These are phyloP conservation scores for Barnettozyma botsteinii DNA, from an alignment of 805 yeast species.

Conservation along the genomic window DNA sequence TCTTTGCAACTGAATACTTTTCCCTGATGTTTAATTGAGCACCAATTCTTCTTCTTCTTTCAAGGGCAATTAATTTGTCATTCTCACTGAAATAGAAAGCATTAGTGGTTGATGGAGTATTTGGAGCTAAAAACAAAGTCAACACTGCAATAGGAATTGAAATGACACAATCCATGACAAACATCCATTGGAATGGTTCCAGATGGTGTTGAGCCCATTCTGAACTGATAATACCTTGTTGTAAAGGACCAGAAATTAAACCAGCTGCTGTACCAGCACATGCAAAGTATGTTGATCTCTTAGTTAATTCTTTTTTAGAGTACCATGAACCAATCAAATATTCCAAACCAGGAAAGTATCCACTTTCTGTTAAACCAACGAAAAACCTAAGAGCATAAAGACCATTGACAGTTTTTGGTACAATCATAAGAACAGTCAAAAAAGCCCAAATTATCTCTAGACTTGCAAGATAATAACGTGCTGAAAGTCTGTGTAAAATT, in stretches of 20 bases:
- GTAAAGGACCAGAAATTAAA: constrained; percentile 31
- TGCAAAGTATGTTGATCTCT: constrained; percentile 30
- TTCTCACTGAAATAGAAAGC: constrained; percentile 36
- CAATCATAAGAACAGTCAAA: constrained; percentile 30
- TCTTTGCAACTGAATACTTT: constrained; percentile 33
- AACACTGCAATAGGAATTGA: constrained; percentile 38
- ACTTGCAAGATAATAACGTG: constrained; percentile 38
- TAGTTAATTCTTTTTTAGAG: constrained; percentile 29
- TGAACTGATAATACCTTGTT: constrained; percentile 26
- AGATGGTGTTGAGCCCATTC: constrained; percentile 11
- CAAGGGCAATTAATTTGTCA: constrained; percentile 40
- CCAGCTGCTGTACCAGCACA: constrained; percentile 27
- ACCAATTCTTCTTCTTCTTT: constrained; percentile 38
- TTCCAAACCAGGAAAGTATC: constrained; percentile 43
- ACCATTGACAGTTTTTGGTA: constrained; percentile 21
- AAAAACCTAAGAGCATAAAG: constrained; percentile 31
- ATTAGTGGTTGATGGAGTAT: constrained; percentile 29
- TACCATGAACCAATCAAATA: constrained; percentile 37
- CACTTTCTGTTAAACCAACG: constrained; percentile 38
- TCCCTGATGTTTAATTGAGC: constrained; percentile 39
- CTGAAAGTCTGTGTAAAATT: constrained; percentile 35
- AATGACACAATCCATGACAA: constrained; percentile 37
- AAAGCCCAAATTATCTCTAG: constrained; percentile 40
- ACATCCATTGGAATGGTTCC: constrained; percentile 38
- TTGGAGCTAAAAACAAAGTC: constrained; percentile 30